Base-by-base conservation (phyloP, 2,329 filamentous ascomycete genomes). In the Claviceps arundinis region DNA sequence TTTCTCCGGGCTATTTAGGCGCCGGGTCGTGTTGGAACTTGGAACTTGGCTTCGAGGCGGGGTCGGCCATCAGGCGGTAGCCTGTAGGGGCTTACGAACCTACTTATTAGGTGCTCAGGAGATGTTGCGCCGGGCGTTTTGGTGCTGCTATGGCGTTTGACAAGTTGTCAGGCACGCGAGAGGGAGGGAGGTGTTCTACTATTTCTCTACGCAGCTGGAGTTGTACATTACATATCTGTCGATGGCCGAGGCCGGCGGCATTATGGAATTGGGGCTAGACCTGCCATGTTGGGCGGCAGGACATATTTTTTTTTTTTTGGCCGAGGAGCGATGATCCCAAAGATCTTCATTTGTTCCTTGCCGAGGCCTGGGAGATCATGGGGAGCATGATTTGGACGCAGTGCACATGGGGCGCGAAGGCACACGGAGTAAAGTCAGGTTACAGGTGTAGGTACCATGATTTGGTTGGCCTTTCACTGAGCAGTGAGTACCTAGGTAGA, bases 191-290 rank as follows among this genome's bases (percentile, higher is more conserved):
- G 1, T 68, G 59, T 59, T 87, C 81, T 1, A 89, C 77, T 63
- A 81, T 83, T 26, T 65, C 77, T 63, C 81, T 83, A 26, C 65
- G 65, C 19, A 89, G 65, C 58, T 88, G 1, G 85, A 85, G 52
- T 87, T 87, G 53, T 85, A 7, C 19, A 19, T 19, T 19, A 19
- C 19, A 19, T 19, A 19, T 7, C 2, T 30, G 82, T 4, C 84
- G 77, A 66, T 89, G 84, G 6, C 71, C 68, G 51, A 87, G 72
- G 26, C 81, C 82, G 14, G 80, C 6, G 85, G 85, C 62, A 87
- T 70, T 37, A 77, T 73, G 2, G 72, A 30, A 30, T 30, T 30
- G 68, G 0, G 84, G 82, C 79, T 88, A 84, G 48, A 81, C 65
- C 82, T 84, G 2, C 22, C 19, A 24, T 26, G 6, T 4, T 2